Base-by-base conservation (phyloP, 495 filamentous ascomycete species). In the Aspergillus steynii region DNA sequence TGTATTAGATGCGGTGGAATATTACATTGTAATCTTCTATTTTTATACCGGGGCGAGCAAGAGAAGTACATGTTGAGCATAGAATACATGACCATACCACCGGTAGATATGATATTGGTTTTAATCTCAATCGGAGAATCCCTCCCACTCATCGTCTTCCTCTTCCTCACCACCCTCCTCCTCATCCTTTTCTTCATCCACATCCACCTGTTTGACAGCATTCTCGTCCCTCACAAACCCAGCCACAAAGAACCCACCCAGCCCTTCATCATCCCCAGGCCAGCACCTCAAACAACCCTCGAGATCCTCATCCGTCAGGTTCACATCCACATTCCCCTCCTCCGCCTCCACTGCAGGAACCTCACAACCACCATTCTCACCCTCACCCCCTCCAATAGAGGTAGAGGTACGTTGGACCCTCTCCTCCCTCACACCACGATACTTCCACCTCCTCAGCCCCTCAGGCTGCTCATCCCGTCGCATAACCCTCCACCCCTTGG, bases 251-350 rank as follows among this genome's bases (percentile, higher is more conserved):
- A 91, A 91, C 1, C 88, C 88, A 60, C 89, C 86, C 7, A 86
- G 86, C 0, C 92, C 93, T 50, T 91, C 85, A 26, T 86, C 88
- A 65, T 90, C 92, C 42, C 88, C 90, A 64, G 91, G 87, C 65
- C 88, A 84, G 55, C 91, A 92, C 55, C 95, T 76, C 28, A 99
- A 85, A 69, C 92, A 97, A 4, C 84, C 90, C 51, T 93, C 87
- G 7, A 88, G 81, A 12, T 87, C 74, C 27, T 83, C 77, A 53
- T 80, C 72, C 2, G 76, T 75, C 7, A 82, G 20, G 20, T 20
- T 20, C 20, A 20, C 78, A 12, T 77, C 74, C 0, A 68, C 67
- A 1, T 50, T 31, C 49, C 54, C 56, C 20, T 53, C n/a, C n/a
- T 31, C 32, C 6, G 25, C 49, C n/a, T 59, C 49, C 32, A 29